These are phyloP conservation scores for Fusarium sacchari DNA, from an alignment of 2,329 filamentous ascomycete genomes.

Conservation along the genomic window DNA sequence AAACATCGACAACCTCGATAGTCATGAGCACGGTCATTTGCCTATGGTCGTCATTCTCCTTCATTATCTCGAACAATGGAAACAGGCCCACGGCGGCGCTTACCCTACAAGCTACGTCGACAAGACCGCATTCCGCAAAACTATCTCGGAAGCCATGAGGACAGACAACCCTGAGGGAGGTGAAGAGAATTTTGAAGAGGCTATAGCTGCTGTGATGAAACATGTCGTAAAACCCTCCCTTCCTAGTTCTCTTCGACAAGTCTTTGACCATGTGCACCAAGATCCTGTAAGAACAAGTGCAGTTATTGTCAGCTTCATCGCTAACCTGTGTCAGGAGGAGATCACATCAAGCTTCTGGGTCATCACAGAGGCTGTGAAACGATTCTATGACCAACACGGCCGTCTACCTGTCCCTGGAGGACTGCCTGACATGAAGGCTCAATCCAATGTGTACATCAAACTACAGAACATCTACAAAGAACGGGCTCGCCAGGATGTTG, in stretches of 20 bases:
- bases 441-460: slow-evolving; percentile 87
- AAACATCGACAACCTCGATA: slow-evolving; percentile 74
- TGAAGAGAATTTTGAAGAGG: slow-evolving; percentile 98
- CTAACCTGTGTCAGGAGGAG: slow-evolving; percentile 52
- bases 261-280: slow-evolving; percentile 74
- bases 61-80: slow-evolving; percentile 86
- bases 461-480: slow-evolving; percentile 93
- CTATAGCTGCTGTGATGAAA: slow-evolving; percentile 86
- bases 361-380: slow-evolving; percentile 80
- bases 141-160: slow-evolving; percentile 74
- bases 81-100: slow-evolving; percentile 71
- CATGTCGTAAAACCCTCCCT: slow-evolving; percentile 77
- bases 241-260: slow-evolving; percentile 75
- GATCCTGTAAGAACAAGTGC: slow-evolving; percentile 57
- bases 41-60: slow-evolving; percentile 87
- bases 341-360: slow-evolving; percentile 80
- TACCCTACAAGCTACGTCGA: slow-evolving; percentile 82
- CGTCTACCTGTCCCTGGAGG: slow-evolving; percentile 85
- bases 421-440: slow-evolving; percentile 97
- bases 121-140: slow-evolving; percentile 82
- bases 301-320: background rate
- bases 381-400: slow-evolving; percentile 78
- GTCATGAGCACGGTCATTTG: slow-evolving; percentile 89
- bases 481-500: slow-evolving; percentile 82
- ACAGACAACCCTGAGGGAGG: slow-evolving; percentile 82